These are phyloP conservation scores for Chrysanthemum makinoi DNA, from an alignment of 129 eudicot species.

Conservation along the genomic window DNA sequence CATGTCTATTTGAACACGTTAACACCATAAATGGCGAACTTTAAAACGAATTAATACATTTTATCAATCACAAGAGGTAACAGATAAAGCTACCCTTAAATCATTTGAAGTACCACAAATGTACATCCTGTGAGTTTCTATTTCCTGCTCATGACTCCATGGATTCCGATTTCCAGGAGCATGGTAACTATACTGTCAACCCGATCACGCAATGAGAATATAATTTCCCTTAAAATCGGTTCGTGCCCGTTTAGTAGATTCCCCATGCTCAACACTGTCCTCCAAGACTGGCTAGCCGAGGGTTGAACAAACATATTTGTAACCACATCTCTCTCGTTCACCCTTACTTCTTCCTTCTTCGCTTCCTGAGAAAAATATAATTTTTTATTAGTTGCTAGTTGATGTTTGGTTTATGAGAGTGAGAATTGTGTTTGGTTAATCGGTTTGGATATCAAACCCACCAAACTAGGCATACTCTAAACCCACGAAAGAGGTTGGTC, in stretches of 20 bases:
- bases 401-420: too few species aligned
- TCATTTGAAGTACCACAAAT: constrained; percentile 85
- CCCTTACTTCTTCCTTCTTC: constrained; percentile 52
- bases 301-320: constrained; percentile 78
- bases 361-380: constrained; percentile 35
- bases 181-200: constrained; percentile 58
- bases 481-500: too few species aligned
- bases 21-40: not conserved
- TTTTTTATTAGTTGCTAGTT: not conserved
- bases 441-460: too few species aligned
- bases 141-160: constrained; percentile 47
- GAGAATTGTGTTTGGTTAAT: not conserved
- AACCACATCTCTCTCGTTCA: constrained; percentile 57
- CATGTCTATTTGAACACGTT: not conserved
- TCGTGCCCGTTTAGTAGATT: constrained; percentile 94
- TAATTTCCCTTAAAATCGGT: constrained; percentile 74
- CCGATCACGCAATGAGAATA: constrained; percentile 64
- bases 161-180: constrained; percentile 46
- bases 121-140: constrained; percentile 93
- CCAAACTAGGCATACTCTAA: too few species aligned
- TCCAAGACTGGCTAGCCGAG: constrained; percentile 90
- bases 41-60: not conserved
- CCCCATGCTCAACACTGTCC: constrained; percentile 93
- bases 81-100: constrained; percentile 72
- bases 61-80: constrained; percentile 74